Evolutionary conservation across 83 land plant genomes (phyloP), one percentile per base, ranked within the genome.

Genomic region (Picea abies): DNA sequence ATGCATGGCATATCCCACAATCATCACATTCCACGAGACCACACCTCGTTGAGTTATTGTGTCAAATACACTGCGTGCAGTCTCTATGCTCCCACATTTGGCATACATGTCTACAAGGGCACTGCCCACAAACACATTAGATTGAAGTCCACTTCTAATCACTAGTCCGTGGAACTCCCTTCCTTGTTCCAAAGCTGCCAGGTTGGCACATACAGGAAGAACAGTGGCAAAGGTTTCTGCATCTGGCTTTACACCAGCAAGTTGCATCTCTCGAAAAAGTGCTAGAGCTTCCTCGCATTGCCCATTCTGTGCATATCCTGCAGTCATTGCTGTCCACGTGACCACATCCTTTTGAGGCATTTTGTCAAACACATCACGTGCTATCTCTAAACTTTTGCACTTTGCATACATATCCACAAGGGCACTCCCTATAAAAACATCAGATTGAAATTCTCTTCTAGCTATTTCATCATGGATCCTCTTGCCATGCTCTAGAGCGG

Each of bases 391-490:
- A 26, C 83, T 88, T 16, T 92, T 94, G 79, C 93, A 91, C 68
- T 91, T 93, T n/a, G 90, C 90, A 85, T 93, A 87, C 95, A 91
- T 90, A 83, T 93, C 95, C 9, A 93, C 58, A 14, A 93, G 83
- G 62, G 93, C 60, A 83, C 63, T 64, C 41, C 19, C 68, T 67
- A 86, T 81, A 52, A 79, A 64, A 64, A 61, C 44, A 60, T 80
- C 78, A 35, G 66, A 47, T 29, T 64, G 41, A 39, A 65, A 35
- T 61, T 80, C 66, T 20, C 52, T 63, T 82, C 56, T 83, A 5
- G 65, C 47, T 44, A 77, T 22, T 47, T 60, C 69, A 60, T 22
- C 80, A 62, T 88, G 90, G 9, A 85, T 61, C 25, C 58, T 64
- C 9, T 47, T 81, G 0, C 84, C 79, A 68, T 84, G 62, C 76